Conservation (phyloP, 306 rosid genomes). For the Abrus pulchellus region DNA sequence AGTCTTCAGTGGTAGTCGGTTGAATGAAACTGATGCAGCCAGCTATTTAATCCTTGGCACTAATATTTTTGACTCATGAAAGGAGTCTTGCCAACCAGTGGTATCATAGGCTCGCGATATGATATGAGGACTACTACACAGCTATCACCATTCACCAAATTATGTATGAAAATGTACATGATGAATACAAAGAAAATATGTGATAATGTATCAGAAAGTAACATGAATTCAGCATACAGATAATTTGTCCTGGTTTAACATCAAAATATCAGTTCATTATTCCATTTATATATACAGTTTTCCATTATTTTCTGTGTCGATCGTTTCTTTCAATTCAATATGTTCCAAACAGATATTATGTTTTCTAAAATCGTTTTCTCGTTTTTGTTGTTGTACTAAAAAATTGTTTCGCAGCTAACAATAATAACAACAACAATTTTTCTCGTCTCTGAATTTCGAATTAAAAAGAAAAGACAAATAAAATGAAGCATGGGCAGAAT, state of each 20-base stretch:
- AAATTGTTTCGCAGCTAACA: neutral
- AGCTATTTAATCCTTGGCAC: conserved; percentile 8
- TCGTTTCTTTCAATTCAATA: neutral
- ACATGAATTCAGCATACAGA: neutral
- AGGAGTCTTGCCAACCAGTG: neutral
- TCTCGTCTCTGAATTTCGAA: neutral
- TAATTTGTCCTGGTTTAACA: neutral
- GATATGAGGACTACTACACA: neutral
- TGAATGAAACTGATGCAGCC: neutral
- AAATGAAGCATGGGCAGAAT: neutral
- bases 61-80: neutral
- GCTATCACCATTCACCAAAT: neutral
- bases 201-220: neutral
- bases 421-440: neutral
- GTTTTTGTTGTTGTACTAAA: neutral
- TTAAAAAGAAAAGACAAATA: neutral
- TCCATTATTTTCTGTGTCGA: neutral
- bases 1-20: neutral
- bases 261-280: neutral
- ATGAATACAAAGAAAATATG: conserved; percentile 5
- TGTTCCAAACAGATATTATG: neutral
- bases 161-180: neutral
- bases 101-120: neutral
- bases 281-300: neutral
- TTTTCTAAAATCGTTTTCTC: neutral